Evolutionary conservation across 305 asterid species (phyloP).

Genomic region (Fraxinus ornus): DNA sequence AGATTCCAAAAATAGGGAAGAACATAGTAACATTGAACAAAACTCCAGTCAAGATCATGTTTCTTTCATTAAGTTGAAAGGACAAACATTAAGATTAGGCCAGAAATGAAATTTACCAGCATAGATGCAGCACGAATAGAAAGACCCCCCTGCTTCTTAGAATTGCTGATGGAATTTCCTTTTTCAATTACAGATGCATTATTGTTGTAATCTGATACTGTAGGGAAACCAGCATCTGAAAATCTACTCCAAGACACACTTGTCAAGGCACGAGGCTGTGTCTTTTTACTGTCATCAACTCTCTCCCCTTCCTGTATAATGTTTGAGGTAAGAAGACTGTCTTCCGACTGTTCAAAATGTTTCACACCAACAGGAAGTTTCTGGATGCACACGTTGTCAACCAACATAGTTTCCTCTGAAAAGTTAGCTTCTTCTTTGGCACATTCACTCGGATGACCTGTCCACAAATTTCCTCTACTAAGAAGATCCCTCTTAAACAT

Average conservation of each 20-base stretch:
- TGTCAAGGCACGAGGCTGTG: slow-evolving; percentile 36
- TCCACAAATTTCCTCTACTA: slow-evolving; percentile 49
- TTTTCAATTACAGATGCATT: slow-evolving; percentile 34
- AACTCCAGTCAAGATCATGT: background rate
- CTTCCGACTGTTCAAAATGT: slow-evolving; percentile 45
- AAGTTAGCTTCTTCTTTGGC: slow-evolving; percentile 42
- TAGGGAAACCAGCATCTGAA: slow-evolving; percentile 37
- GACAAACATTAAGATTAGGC: slow-evolving; percentile 1
- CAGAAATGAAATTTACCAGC: slow-evolving; percentile 60
- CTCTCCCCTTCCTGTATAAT: slow-evolving; percentile 36
- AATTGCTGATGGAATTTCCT: slow-evolving; percentile 34
- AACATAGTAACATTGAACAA: background rate
- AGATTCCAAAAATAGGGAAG: slow-evolving; percentile 12
- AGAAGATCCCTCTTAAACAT: slow-evolving; percentile 59
- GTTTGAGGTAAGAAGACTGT: slow-evolving; percentile 38
- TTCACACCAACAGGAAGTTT: slow-evolving; percentile 92
- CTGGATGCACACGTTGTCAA: slow-evolving; percentile 57
- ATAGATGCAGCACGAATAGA: slow-evolving; percentile 90
- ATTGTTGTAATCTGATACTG: slow-evolving; percentile 32
- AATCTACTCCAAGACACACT: slow-evolving; percentile 44
- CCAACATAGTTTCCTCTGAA: slow-evolving; percentile 41
- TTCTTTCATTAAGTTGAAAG: background rate
- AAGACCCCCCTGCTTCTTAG: slow-evolving; percentile 79
- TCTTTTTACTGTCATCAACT: slow-evolving; percentile 40
- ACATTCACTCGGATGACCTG: slow-evolving; percentile 44